A percentile compares a stretch with the other conserved stretches of the same genome.
Evolutionary conservation across 495 filamentous ascomycete species (phyloP).

Genomic region (Penicillium taxi): DNA sequence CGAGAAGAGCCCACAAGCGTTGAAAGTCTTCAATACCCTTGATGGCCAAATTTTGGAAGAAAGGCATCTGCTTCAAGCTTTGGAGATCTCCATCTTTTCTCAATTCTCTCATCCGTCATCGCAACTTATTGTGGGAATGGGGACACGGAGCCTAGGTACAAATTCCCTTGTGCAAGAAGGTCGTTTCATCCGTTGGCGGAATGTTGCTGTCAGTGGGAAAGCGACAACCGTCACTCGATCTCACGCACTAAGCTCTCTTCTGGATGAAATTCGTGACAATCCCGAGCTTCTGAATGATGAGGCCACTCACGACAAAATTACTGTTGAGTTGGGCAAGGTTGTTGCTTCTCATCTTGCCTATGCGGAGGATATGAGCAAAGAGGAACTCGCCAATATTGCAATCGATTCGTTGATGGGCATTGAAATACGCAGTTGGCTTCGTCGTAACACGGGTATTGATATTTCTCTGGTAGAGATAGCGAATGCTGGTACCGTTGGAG

Average conservation of each 20-base stretch:
- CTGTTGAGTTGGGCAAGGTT: conserved; percentile 15
- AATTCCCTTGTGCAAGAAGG: no score
- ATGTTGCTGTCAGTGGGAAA: no score
- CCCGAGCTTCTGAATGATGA: conserved; percentile 3
- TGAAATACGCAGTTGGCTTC: conserved; percentile 32
- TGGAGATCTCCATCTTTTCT: no score
- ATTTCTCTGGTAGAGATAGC: conserved; percentile 22
- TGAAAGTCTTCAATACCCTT: no score
- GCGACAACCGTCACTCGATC: no score
- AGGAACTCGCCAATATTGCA: conserved; percentile 26
- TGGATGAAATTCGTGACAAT: neutral
- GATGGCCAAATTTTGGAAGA: no score
- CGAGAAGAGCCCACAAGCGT: no score
- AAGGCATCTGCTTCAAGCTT: no score
- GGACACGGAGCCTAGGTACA: no score
- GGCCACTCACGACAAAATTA: conserved; percentile 4
- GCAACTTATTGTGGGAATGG: no score
- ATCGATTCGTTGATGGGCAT: conserved; percentile 35
- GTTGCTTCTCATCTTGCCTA: conserved; percentile 28
- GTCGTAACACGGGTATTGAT: conserved; percentile 16
- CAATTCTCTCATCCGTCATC: no score
- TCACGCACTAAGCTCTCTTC: conserved; percentile 6
- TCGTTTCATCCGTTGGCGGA: no score
- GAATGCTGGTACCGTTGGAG: conserved; percentile 7
- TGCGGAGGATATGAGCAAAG: conserved; percentile 12